Base-by-base conservation (phyloP, 805 yeast genomes). In the Yamadazyma ubonensis region DNA sequence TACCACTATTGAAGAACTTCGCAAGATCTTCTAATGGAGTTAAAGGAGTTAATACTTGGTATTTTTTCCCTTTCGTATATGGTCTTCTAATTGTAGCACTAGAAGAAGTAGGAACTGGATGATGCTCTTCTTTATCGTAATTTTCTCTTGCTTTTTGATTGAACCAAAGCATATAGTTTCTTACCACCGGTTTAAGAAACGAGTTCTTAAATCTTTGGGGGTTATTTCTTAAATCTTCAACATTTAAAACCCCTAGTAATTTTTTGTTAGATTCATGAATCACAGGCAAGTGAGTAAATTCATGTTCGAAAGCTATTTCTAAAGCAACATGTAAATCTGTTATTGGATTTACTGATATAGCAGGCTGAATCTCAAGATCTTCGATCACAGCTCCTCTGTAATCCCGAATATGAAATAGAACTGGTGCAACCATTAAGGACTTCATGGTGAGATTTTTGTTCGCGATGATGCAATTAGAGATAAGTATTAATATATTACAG, bases 331-430 rank as follows among this genome's bases (percentile, higher is more conserved):
- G 58, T 26, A 78, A 55, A 6, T 63, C 63, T 6, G 78, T 73
- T 12, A 64, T 53, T 1, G 81, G 80, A 35, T 67, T 65, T 21
- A 78, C 71, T 8, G 79, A 67, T 22, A 75, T 58, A 16, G 82
- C 82, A 1, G 83, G 83, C 29, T 73, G 71, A 35, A 76, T 67
- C 53, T 78, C 80, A 44, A 78, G 66, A 49, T 78, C 83, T 52
- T 78, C 83, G 5, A 78, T 70, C 2, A 79, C 75, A 9, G 83
- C 81, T 0, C 75, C 75, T 11, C 73, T 56, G 48, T 69, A 69
- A 52, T 69, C 73, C 31, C 62, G 50, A 17, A 49, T 49, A 36
- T 57, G 63, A 48, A 65, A 65, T 22, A 58, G 48, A 1, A 41
- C 41, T 25, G 48, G 48, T 23, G 42, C 45, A 10, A 29, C 38